phyloP scores from a whole-genome alignment of 1,139 yeast genomes.

The Debaryomyces nepalensis region DNA sequence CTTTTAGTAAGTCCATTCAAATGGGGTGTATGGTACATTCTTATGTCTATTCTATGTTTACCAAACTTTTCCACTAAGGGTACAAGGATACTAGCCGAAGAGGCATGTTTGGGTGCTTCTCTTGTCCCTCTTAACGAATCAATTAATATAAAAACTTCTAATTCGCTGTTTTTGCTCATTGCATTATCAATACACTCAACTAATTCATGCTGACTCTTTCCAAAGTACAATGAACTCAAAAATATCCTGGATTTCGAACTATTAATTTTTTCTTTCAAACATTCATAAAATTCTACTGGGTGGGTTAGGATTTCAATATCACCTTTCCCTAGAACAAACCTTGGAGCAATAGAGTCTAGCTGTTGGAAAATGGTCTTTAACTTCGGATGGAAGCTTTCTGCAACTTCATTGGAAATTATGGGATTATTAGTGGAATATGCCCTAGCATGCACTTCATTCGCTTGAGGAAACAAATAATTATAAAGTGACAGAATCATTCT shows the following conservation, averaged over 20 bases:
- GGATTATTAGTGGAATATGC: slow-evolving; percentile 38
- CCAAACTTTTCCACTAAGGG: slow-evolving; percentile 70
- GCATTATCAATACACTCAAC: slow-evolving; percentile 64
- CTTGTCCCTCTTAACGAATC: slow-evolving; percentile 94
- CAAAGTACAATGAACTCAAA: slow-evolving; percentile 84
- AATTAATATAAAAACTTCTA: slow-evolving; percentile 73
- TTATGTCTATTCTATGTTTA: slow-evolving; percentile 69
- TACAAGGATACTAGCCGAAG: slow-evolving; percentile 78
- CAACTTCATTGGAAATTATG: slow-evolving; percentile 20
- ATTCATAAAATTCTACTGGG: slow-evolving; percentile 72
- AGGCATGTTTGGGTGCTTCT: slow-evolving; percentile 73
- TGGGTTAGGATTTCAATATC: slow-evolving; percentile 66
- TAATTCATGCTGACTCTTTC: slow-evolving; percentile 79
- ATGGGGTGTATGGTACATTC: slow-evolving; percentile 91
- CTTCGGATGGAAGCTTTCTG: slow-evolving; percentile 50
- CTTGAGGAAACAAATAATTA: slow-evolving; percentile 19
- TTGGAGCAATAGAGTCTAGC: slow-evolving; percentile 69
- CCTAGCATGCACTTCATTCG: slow-evolving; percentile 16
- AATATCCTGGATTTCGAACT: slow-evolving; percentile 66
- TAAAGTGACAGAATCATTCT: slow-evolving; percentile 23
- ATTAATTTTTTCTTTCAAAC: slow-evolving; percentile 59
- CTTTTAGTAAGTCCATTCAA: slow-evolving; percentile 67
- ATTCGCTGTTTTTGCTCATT: slow-evolving; percentile 56
- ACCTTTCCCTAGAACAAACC: slow-evolving; percentile 62
- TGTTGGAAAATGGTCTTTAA: slow-evolving; percentile 56